Evolutionary conservation across 2,329 filamentous ascomycete species (phyloP).

Genomic region (Pseudovirgaria hyperparasitica): DNA sequence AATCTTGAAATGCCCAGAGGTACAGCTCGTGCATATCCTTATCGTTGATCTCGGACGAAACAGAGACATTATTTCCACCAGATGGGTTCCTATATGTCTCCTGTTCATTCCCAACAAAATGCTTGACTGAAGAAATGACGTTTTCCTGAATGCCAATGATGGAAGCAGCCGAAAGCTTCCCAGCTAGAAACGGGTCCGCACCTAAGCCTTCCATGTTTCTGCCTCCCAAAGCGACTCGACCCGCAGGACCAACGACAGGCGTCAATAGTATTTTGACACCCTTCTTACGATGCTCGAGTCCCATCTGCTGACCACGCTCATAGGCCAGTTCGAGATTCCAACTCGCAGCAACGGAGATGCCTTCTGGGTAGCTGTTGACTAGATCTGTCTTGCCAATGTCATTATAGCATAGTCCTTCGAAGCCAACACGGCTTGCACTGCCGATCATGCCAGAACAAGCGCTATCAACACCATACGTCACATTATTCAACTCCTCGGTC

Average conservation of each 20-base stretch:
- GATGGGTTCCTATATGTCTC: conserved; percentile 10
- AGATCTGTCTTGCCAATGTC: too few species aligned
- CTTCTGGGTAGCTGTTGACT: conserved; percentile 2
- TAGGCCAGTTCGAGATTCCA: conserved; percentile 4
- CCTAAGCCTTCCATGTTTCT: conserved; percentile 66
- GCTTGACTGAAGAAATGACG: neutral
- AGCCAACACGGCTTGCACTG: too few species aligned
- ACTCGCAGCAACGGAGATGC: conserved; percentile 2
- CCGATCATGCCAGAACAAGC: too few species aligned
- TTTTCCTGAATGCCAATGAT: conserved; percentile 4
- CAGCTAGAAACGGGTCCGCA: conserved; percentile 52
- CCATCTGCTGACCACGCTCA: conserved; percentile 2
- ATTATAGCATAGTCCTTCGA: too few species aligned
- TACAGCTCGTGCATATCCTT: conserved; percentile 19
- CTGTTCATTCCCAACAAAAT: conserved; percentile 19
- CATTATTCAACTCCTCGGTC: too few species aligned
- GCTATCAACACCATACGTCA: conserved; percentile 16
- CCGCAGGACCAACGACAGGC: conserved; percentile 5
- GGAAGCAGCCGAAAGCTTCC: conserved; percentile 6
- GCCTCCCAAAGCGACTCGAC: conserved; percentile 48
- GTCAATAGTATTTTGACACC: conserved; percentile 2
- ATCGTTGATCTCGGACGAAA: conserved; percentile 12
- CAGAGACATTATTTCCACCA: neutral
- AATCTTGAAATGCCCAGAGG: conserved; percentile 17
- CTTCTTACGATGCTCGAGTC: neutral